These are phyloP conservation scores for Cadophora luteo-olivacea DNA, from an alignment of 2,329 filamentous ascomycete genomes.

Conservation along the genomic window DNA sequence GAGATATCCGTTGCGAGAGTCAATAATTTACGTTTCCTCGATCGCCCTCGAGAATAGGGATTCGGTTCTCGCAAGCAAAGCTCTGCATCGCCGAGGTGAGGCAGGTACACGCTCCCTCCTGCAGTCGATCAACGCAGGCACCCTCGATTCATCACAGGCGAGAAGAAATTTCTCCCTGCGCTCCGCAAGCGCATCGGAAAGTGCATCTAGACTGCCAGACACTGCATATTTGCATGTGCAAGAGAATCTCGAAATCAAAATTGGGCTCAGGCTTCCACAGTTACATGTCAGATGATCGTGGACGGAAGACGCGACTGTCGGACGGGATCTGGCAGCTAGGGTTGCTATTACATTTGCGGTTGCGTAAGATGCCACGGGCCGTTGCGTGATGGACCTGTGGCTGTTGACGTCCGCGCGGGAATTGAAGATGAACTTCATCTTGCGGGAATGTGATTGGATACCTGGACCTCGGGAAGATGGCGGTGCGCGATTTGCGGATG, in stretches of 20 bases:
- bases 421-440: not conserved
- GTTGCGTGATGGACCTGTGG: not conserved
- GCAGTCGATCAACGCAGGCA: not conserved
- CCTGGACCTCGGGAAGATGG: not conserved
- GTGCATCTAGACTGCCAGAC: not conserved
- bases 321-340: slow-evolving; percentile 10
- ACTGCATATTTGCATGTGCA: not conserved
- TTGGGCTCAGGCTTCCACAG: not conserved
- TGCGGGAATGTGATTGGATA: not conserved
- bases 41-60: not conserved
- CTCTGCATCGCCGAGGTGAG: not conserved
- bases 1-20: not conserved
- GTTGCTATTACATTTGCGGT: not conserved
- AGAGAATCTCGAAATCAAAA: not conserved
- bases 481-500: slow-evolving; percentile 4
- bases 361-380: not conserved
- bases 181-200: too few species aligned
- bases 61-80: not conserved
- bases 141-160: not conserved
- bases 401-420: not conserved
- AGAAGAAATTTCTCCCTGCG: not conserved
- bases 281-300: not conserved
- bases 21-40: not conserved
- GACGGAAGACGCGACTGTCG: not conserved
- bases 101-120: not conserved